Evolutionary conservation across 495 filamentous ascomycete species (phyloP).

Genomic region (Penicillium alfredii): DNA sequence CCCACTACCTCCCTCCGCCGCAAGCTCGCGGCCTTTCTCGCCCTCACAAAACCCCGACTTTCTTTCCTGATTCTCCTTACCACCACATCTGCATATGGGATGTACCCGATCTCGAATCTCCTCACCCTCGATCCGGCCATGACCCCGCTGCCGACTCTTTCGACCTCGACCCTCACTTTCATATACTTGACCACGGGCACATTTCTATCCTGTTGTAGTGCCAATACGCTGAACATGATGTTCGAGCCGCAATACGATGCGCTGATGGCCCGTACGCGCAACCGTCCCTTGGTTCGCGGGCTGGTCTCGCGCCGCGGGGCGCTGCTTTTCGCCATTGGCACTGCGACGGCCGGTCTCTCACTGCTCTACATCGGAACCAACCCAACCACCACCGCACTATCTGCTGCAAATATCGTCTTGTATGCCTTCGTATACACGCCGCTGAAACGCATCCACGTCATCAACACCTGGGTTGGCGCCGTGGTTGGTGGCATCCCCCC

Average conservation of each 20-base stretch:
- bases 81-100: conserved; percentile 83
- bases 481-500: conserved; percentile 91
- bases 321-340: conserved; percentile 66
- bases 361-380: conserved; percentile 86
- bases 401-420: conserved; percentile 75
- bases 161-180: conserved; percentile 80
- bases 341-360: conserved; percentile 58
- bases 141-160: conserved; percentile 73
- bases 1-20: conserved; percentile 69
- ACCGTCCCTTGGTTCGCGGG: conserved; percentile 80
- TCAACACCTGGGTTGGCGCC: conserved; percentile 95
- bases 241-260: conserved; percentile 87
- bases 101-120: conserved; percentile 71
- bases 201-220: conserved; percentile 73
- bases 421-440: conserved; percentile 94
- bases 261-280: conserved; percentile 84
- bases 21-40: conserved; percentile 75
- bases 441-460: conserved; percentile 74
- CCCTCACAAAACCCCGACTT: conserved; percentile 89
- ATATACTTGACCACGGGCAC: conserved; percentile 89
- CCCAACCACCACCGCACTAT: conserved; percentile 82
- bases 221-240: conserved; percentile 96
- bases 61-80: conserved; percentile 88
- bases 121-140: conserved; percentile 53
- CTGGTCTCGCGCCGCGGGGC: conserved; percentile 73